Percentiles rank a stretch among this genome's conserved stretches.
These are phyloP conservation scores for Cryptococcus jaspeensis DNA, from an alignment of 1,284 basidiomycete genomes.

Conservation along the genomic window DNA sequence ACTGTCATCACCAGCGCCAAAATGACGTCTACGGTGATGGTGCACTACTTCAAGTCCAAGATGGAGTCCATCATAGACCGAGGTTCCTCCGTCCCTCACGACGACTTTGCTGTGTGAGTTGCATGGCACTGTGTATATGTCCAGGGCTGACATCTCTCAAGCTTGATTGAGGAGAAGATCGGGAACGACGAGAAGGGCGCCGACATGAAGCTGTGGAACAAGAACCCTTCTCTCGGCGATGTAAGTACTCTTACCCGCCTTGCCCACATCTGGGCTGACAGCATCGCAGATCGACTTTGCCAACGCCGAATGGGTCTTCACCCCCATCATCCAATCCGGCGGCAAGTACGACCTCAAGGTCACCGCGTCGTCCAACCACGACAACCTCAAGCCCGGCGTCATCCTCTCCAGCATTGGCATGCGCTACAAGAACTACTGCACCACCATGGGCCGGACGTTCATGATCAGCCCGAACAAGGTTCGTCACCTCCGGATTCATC, in stretches of 20 bases:
- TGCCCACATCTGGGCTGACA: neutral
- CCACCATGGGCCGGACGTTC: constrained; percentile 88
- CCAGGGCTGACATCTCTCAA: neutral
- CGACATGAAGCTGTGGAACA: constrained; percentile 86
- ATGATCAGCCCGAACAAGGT: constrained; percentile 91
- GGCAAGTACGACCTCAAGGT: constrained; percentile 88
- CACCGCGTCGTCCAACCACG: constrained; percentile 78
- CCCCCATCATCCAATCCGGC: constrained; percentile 92
- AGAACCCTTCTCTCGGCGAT: constrained; percentile 66
- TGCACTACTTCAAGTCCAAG: constrained; percentile 81
- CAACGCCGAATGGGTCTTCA: constrained; percentile 88
- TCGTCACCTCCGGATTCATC: constrained; percentile 25
- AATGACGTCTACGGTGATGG: constrained; percentile 81
- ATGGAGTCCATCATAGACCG: constrained; percentile 88
- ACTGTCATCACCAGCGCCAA: constrained; percentile 68
- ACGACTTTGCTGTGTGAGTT: constrained; percentile 64
- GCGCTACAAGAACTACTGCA: constrained; percentile 89
- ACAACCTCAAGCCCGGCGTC: constrained; percentile 86
- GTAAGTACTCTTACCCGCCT: constrained; percentile 53
- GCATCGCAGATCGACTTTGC: constrained; percentile 72
- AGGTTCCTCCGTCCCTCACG: constrained; percentile 85
- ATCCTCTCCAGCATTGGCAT: constrained; percentile 85
- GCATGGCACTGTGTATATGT: neutral
- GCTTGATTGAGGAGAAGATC: constrained; percentile 66
- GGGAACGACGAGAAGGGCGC: constrained; percentile 83